Evolutionary conservation across 2,329 filamentous ascomycete species (phyloP).

Genomic region (Colletotrichum endophyticum): DNA sequence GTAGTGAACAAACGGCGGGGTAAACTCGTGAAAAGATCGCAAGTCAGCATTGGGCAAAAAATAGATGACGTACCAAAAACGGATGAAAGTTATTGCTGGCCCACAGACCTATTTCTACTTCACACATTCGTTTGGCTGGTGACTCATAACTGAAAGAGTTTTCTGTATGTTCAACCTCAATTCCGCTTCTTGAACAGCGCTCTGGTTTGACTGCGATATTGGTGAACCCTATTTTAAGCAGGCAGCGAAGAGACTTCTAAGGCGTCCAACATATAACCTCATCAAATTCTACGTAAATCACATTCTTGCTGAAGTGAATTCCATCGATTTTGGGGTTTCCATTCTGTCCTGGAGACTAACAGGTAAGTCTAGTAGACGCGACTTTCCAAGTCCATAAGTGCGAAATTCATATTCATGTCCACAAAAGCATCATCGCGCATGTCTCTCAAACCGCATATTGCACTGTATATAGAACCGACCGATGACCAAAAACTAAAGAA

Average conservation of each 20-base stretch:
- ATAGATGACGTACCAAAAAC: neutral
- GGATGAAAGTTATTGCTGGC: neutral
- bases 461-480: too few relatives aligned
- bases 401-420: too few relatives aligned
- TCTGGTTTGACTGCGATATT: neutral
- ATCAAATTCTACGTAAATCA: too few relatives aligned
- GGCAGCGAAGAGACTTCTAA: too few relatives aligned
- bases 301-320: too few relatives aligned
- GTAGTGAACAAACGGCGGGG: neutral
- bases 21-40: neutral
- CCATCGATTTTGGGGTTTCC: too few relatives aligned
- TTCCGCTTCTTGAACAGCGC: fast-evolving
- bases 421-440: too few relatives aligned
- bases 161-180: neutral
- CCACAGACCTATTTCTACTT: neutral
- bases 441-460: too few relatives aligned
- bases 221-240: fast-evolving
- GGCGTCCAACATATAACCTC: too few relatives aligned
- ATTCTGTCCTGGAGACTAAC: fast-evolving
- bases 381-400: fast-evolving
- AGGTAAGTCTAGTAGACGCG: neutral
- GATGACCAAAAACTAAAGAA: too few relatives aligned
- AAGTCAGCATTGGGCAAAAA: neutral
- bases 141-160: fast-evolving
- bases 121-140: neutral